A percentile compares a stretch with the other conserved stretches of the same genome.
These are phyloP conservation scores for Aspergillus sp. DNA, from an alignment of 2,329 filamentous ascomycete species.

Conservation along the genomic window DNA sequence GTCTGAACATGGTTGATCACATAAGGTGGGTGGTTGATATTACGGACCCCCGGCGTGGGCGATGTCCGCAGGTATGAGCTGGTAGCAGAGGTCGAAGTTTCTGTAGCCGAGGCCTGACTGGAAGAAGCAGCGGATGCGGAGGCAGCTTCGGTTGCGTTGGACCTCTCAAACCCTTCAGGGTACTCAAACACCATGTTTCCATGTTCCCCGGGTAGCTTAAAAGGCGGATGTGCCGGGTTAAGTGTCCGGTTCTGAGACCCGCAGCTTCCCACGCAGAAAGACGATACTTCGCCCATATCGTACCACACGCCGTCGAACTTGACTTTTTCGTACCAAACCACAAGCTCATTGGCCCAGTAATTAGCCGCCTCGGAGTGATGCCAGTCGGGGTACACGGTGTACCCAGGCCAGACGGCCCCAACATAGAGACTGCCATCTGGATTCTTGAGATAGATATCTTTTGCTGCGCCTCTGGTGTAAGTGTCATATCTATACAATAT, in stretches of 20 bases:
- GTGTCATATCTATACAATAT: slow-evolving; percentile 47
- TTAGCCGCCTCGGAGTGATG: slow-evolving; percentile 58
- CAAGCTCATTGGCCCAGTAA: slow-evolving; percentile 60
- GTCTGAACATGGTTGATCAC: slow-evolving; percentile 68
- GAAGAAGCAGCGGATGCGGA: slow-evolving; percentile 56
- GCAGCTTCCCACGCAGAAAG: slow-evolving; percentile 70
- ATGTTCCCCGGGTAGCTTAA: slow-evolving; percentile 63
- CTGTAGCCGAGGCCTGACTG: slow-evolving; percentile 48
- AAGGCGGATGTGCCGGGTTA: slow-evolving; percentile 69
- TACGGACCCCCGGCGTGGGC: slow-evolving; percentile 62
- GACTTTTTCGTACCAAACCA: slow-evolving; percentile 53
- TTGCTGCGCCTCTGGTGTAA: slow-evolving; percentile 52
- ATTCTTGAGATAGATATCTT: slow-evolving; percentile 53
- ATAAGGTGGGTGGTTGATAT: slow-evolving; percentile 74
- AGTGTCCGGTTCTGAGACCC: slow-evolving; percentile 63
- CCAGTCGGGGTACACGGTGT: slow-evolving; percentile 63
- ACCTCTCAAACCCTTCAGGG: slow-evolving; percentile 68
- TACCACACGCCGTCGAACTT: slow-evolving; percentile 59
- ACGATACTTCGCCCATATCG: slow-evolving; percentile 62
- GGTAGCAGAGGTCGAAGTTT: slow-evolving; percentile 31
- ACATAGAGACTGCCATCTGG: slow-evolving; percentile 56
- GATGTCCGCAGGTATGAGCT: slow-evolving; percentile 57
- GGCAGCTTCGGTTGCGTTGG: slow-evolving; percentile 67
- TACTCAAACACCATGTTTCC: slow-evolving; percentile 61
- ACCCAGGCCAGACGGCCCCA: slow-evolving; percentile 58